Conservation (phyloP, 2,329 filamentous ascomycete species). For the Cercospora beticola region DNA sequence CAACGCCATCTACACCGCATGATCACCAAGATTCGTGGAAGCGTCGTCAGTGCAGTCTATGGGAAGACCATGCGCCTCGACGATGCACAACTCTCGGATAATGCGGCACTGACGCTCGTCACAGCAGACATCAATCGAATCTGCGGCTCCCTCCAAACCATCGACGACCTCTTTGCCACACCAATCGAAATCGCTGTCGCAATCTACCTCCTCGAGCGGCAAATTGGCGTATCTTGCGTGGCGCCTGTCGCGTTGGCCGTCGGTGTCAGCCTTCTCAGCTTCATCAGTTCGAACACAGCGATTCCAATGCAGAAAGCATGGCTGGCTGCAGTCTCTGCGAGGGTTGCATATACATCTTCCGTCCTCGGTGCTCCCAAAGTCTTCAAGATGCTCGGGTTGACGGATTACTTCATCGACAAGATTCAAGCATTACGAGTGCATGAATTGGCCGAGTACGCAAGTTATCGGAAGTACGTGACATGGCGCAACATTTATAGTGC, state of each 20-base stretch:
- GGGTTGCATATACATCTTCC: slow-evolving; percentile 24
- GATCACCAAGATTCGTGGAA: slow-evolving; percentile 26
- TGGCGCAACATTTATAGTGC: slow-evolving; percentile 24
- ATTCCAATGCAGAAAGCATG: slow-evolving; percentile 25
- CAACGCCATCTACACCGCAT: slow-evolving; percentile 23
- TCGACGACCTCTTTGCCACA: slow-evolving; percentile 26
- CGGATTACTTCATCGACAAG: slow-evolving; percentile 18
- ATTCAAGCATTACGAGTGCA: slow-evolving; percentile 24
- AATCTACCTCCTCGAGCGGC: slow-evolving; percentile 22
- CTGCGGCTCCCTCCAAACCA: slow-evolving; percentile 15
- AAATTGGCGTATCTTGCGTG: slow-evolving; percentile 25
- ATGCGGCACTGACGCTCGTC: slow-evolving; percentile 23
- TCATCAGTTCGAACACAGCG: slow-evolving; percentile 17
- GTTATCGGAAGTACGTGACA: slow-evolving; percentile 24
- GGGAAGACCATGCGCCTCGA: slow-evolving; percentile 17
- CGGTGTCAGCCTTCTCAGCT: slow-evolving; percentile 19
- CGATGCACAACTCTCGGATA: slow-evolving; percentile 17
- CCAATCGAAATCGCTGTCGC: slow-evolving; percentile 28
- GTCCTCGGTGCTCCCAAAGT: slow-evolving; percentile 22
- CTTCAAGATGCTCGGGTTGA: slow-evolving; percentile 28
- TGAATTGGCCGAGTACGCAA: slow-evolving; percentile 21
- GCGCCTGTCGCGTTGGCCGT: slow-evolving; percentile 23
- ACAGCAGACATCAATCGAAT: slow-evolving; percentile 26
- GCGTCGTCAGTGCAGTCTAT: slow-evolving; percentile 23
- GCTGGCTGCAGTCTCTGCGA: slow-evolving; percentile 19